phyloP scores from a whole-genome alignment of 2,329 filamentous ascomycete genomes.

The Paradendryphiella salina region DNA sequence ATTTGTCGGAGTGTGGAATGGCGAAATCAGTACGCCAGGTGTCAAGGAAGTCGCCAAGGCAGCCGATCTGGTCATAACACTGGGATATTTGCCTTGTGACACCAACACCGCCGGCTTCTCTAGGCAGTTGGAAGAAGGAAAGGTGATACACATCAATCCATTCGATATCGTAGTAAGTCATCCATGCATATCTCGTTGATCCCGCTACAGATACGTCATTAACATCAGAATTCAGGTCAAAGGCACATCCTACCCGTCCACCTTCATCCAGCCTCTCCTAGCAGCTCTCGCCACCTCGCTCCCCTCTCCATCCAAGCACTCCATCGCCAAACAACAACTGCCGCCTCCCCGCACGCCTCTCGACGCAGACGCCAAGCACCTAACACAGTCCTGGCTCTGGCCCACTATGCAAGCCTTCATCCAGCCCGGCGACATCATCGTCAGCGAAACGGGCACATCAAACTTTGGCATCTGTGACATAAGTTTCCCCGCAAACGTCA shows the following conservation, averaged over 20 bases:
- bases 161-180: constrained; percentile 41
- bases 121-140: constrained; percentile 36
- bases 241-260: constrained; percentile 39
- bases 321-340: constrained; percentile 28
- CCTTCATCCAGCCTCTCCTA: constrained; percentile 46
- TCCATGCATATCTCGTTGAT: neutral
- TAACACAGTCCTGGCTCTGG: constrained; percentile 53
- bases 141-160: constrained; percentile 45
- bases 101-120: constrained; percentile 52
- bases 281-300: constrained; percentile 32
- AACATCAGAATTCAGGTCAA: constrained; percentile 26
- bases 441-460: constrained; percentile 50
- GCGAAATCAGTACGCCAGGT: constrained; percentile 44
- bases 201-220: neutral
- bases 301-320: constrained; percentile 27
- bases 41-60: constrained; percentile 43
- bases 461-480: constrained; percentile 47
- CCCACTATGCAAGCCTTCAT: constrained; percentile 47
- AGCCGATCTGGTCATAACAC: constrained; percentile 45
- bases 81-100: constrained; percentile 49
- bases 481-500: constrained; percentile 31
- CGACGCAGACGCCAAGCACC: constrained; percentile 42
- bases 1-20: constrained; percentile 50
- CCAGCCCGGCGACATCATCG: constrained; percentile 44
- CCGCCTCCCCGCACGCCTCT: constrained; percentile 34